Base-by-base conservation (phyloP, 306 rosid genomes). In the Oxytropis ochrocephala region DNA sequence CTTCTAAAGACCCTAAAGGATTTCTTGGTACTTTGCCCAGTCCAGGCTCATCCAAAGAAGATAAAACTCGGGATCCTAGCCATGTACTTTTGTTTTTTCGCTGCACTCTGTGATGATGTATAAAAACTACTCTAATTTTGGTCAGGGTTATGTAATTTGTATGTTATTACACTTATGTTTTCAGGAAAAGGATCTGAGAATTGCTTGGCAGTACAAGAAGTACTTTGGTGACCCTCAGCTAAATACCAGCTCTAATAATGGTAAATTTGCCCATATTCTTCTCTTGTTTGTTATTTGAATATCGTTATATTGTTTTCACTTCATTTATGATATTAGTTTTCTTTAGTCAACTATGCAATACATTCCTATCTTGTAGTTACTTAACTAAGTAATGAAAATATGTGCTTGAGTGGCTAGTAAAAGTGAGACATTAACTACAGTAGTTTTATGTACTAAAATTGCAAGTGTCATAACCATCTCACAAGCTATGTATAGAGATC, bases 131-230 rank as follows among this genome's bases (percentile, higher is more conserved):
- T 64, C 68, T 35, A 29, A 9, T 4, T 47, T 46, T 38, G 36
- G 75, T 54, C 64, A 10, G 70, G 76, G 43, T 16, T 7, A 70
- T 41, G 9, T 54, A 51, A 27, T 59, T 75, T 55, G 44, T 49
- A 60, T 67, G 14, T 69, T 50, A 14, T 65, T 62, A 62, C 18
- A 50, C 53, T 48, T 63, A 12, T 29, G 54, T 65, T 79, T 64
- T 61, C 80, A 86, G 98, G 96, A 93, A 76, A 86, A 86, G 67
- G 90, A 84, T 50, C 74, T 93, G 69, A 88, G 97, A 81, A 90
- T 90, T 77, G 97, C 96, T 77, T 90, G 98, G 97, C 98, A 90
- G 77, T 93, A 88, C 76, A 88, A 90, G 64, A 93, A 90, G 85
- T 90, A 93, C 70, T 87, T 89, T 54, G 90, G 85, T 57, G 97